A percentile compares a stretch with the other conserved stretches of the same genome.
These are phyloP conservation scores for Artemisia argyi DNA, from an alignment of 129 eudicot species.

Conservation along the genomic window DNA sequence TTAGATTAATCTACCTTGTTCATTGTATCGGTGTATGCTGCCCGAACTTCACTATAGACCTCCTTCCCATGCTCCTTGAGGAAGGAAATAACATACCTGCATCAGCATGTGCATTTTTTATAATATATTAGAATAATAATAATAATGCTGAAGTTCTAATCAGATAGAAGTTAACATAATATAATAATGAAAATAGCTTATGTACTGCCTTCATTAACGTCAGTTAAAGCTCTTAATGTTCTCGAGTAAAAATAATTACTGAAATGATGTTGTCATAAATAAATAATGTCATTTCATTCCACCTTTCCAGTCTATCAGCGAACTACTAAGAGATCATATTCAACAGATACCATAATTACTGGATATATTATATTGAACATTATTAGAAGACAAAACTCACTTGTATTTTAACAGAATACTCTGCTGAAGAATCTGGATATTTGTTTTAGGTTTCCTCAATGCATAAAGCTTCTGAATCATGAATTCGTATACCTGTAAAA, in stretches of 20 bases:
- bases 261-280: constrained; percentile 1
- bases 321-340: neutral
- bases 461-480: constrained; percentile 96
- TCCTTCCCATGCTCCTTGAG: constrained; percentile 97
- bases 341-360: neutral
- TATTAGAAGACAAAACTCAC: constrained; percentile 45
- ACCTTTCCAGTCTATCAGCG: neutral
- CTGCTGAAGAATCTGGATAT: constrained; percentile 97
- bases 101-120: constrained; percentile 10
- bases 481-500: constrained; percentile 78
- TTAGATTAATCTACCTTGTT: constrained; percentile 58
- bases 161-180: constrained; percentile 8
- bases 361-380: constrained; percentile 9
- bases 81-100: constrained; percentile 83
- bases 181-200: neutral
- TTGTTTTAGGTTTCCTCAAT: constrained; percentile 96
- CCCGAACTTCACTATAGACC: constrained; percentile 84
- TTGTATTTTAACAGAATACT: constrained; percentile 93
- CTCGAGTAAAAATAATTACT: constrained; percentile 2
- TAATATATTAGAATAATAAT: neutral
- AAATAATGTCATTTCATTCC: neutral
- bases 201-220: no score
- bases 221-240: neutral
- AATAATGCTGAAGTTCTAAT: neutral
- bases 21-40: constrained; percentile 97